phyloP scores from a whole-genome alignment of 2,329 filamentous ascomycete genomes.

The Microthyrium microscopicum region DNA sequence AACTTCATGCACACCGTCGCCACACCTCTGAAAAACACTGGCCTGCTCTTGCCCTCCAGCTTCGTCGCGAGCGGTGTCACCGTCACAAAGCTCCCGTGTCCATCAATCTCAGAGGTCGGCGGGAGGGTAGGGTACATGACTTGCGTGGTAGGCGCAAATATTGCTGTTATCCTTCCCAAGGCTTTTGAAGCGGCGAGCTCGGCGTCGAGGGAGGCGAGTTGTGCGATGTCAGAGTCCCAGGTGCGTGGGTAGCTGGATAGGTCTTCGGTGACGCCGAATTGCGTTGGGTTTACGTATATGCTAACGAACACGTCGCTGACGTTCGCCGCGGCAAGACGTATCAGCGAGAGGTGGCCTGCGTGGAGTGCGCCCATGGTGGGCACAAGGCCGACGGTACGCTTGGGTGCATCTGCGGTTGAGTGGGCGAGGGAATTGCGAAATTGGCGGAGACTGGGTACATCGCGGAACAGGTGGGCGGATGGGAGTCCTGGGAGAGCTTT shows the following conservation, averaged over 20 bases:
- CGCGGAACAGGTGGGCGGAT: too few relatives aligned
- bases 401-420: too few relatives aligned
- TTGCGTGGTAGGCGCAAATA: conserved; percentile 70
- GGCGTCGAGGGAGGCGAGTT: conserved; percentile 50
- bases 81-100: conserved; percentile 75
- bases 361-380: conserved; percentile 98
- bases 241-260: conserved; percentile 78
- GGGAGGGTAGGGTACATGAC: conserved; percentile 81
- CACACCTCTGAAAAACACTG: conserved; percentile 92
- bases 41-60: conserved; percentile 69
- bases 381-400: conserved; percentile 67
- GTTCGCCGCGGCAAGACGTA: conserved; percentile 66
- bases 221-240: conserved; percentile 59
- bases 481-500: too few relatives aligned
- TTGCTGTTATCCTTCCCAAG: conserved; percentile 53
- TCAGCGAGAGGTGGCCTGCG: conserved; percentile 70
- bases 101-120: conserved; percentile 53
- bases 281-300: conserved; percentile 91
- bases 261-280: conserved; percentile 84
- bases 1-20: conserved; percentile 93
- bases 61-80: conserved; percentile 71
- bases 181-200: conserved; percentile 40
- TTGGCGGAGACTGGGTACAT: conserved; percentile 52
- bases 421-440: conserved; percentile 51
- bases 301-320: conserved; percentile 80